Conservation (phyloP, 2,329 filamentous ascomycete species). For the Ceratocystis colombiana region DNA sequence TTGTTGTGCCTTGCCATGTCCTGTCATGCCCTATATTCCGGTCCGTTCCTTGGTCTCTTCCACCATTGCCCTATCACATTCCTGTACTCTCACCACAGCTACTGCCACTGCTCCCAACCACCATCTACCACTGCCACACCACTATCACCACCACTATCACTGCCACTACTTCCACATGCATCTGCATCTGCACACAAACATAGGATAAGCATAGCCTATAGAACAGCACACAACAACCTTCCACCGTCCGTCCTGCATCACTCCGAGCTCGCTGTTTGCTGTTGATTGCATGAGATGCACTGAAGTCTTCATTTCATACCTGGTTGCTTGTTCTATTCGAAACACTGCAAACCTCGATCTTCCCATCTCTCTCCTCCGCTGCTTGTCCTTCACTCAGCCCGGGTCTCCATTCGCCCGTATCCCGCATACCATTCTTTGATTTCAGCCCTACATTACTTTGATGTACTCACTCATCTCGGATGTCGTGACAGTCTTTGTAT, state of each 20-base stretch:
- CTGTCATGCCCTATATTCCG: neutral
- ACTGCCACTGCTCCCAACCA: neutral
- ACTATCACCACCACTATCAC: neutral
- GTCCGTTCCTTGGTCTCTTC: neutral
- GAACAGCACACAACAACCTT: neutral
- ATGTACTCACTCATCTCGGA: neutral
- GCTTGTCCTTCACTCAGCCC: neutral
- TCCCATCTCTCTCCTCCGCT: no score
- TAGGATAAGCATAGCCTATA: no score
- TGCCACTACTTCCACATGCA: neutral
- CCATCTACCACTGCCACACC: neutral
- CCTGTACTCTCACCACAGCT: conserved; percentile 14
- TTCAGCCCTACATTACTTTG: neutral
- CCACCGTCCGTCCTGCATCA: neutral
- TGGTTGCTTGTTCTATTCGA: neutral
- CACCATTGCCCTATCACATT: conserved; percentile 9
- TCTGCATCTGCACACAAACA: no score
- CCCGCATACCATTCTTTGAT: neutral
- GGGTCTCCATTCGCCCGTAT: neutral
- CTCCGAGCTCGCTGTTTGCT: neutral
- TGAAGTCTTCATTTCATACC: neutral
- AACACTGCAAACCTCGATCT: neutral
- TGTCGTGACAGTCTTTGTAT: neutral
- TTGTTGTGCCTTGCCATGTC: conserved; percentile 1
- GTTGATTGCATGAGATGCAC: neutral